Evolutionary conservation across 805 yeast species (phyloP).

Genomic region (Teunomyces lycoperdinae): DNA sequence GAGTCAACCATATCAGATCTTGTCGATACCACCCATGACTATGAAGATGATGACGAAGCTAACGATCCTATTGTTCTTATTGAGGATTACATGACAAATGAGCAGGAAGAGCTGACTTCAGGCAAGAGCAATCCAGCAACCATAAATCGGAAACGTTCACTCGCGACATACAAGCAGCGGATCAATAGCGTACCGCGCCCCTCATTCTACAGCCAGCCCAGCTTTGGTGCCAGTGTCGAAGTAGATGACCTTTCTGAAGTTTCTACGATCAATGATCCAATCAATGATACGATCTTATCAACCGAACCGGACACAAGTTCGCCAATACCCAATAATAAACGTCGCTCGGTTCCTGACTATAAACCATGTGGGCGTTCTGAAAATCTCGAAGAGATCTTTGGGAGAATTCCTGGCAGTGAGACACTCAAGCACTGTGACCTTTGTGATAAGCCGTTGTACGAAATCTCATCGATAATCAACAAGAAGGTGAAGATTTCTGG

Average conservation of each 20-base stretch:
- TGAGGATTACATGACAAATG: conserved; percentile 52
- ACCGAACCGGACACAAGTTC: neutral
- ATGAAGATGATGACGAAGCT: conserved; percentile 18
- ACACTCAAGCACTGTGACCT: conserved; percentile 55
- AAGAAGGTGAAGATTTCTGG: conserved; percentile 11
- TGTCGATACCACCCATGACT: conserved; percentile 12
- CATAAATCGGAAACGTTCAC: conserved; percentile 26
- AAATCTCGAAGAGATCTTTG: conserved; percentile 36
- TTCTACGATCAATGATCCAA: conserved; percentile 7
- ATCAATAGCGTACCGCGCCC: neutral
- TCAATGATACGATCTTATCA: conserved; percentile 4
- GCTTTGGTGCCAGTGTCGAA: conserved; percentile 2
- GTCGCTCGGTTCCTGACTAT: neutral
- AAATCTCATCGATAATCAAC: conserved; percentile 44
- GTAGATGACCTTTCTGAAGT: conserved; percentile 8
- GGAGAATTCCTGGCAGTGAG: conserved; percentile 37
- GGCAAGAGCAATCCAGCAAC: neutral
- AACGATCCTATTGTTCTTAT: conserved; percentile 47
- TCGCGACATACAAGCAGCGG: conserved; percentile 37
- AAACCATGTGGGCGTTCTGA: conserved; percentile 11
- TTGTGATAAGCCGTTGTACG: conserved; percentile 69
- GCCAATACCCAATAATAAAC: neutral
- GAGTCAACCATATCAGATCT: neutral
- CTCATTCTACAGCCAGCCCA: neutral
- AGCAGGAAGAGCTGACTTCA: neutral